These are phyloP conservation scores for Talaromyces sp. DNA, from an alignment of 2,329 filamentous ascomycete genomes.

Conservation along the genomic window DNA sequence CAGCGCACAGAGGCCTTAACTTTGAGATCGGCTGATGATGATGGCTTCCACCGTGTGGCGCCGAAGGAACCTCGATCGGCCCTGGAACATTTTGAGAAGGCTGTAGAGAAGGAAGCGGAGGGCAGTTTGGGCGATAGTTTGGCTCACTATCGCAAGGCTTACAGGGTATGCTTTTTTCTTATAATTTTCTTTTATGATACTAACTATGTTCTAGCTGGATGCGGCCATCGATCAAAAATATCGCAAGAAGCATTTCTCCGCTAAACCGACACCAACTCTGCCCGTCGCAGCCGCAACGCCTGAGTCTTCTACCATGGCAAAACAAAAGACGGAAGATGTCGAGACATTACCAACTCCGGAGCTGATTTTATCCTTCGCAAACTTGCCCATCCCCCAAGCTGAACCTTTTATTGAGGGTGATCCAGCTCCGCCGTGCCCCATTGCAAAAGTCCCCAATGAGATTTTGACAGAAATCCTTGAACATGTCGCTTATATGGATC, in stretches of 20 bases:
- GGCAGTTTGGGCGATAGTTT: constrained; percentile 88
- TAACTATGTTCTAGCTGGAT: constrained; percentile 64
- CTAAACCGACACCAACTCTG: constrained; percentile 43
- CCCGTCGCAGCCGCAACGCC: constrained; percentile 34
- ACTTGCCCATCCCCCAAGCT: constrained; percentile 65
- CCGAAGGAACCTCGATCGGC: constrained; percentile 66
- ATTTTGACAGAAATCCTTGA: constrained; percentile 76
- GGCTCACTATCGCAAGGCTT: constrained; percentile 83
- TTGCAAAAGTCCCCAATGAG: constrained; percentile 76
- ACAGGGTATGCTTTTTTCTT: constrained; percentile 59
- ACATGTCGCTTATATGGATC: constrained; percentile 71
- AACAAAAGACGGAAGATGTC: constrained; percentile 42
- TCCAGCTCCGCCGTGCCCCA: constrained; percentile 73
- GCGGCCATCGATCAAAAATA: constrained; percentile 79
- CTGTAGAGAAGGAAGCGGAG: constrained; percentile 81
- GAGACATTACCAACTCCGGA: constrained; percentile 57
- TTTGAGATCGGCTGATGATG: constrained; percentile 36
- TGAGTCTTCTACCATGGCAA: constrained; percentile 57
- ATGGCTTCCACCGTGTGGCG: constrained; percentile 35
- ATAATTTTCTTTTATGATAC: constrained; percentile 22
- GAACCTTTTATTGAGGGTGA: constrained; percentile 70
- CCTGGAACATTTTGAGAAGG: constrained; percentile 87
- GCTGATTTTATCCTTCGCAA: constrained; percentile 73
- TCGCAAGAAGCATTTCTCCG: constrained; percentile 86
- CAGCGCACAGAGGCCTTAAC: constrained; percentile 38